phyloP scores from a whole-genome alignment of 2,329 filamentous ascomycete species.

The Fusarium sp. region DNA sequence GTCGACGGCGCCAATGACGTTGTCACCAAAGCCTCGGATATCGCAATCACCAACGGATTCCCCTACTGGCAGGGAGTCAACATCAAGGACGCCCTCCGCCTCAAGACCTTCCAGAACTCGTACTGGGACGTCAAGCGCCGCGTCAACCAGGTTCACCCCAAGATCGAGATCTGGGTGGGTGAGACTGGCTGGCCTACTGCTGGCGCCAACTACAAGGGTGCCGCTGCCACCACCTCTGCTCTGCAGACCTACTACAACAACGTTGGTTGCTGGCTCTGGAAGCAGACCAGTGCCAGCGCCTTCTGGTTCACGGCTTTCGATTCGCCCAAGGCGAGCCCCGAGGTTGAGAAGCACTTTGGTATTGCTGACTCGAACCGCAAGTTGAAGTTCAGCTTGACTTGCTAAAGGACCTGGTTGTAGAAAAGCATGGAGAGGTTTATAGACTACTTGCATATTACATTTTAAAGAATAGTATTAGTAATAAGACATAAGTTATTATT shows the following conservation, averaged over 20 bases:
- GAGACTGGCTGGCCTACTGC: slow-evolving; percentile 40
- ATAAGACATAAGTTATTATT: not conserved
- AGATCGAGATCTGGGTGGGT: slow-evolving; percentile 37
- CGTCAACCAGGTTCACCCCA: slow-evolving; percentile 35
- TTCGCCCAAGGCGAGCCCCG: slow-evolving; percentile 20
- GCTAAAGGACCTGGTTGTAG: slow-evolving; percentile 13
- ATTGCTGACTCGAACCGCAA: slow-evolving; percentile 39
- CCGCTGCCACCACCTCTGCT: slow-evolving; percentile 19
- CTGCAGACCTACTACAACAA: slow-evolving; percentile 39
- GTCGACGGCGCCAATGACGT: slow-evolving; percentile 41
- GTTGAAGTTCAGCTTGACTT: slow-evolving; percentile 38
- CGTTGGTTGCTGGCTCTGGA: slow-evolving; percentile 39
- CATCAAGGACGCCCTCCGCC: slow-evolving; percentile 38
- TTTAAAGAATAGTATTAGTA: not conserved
- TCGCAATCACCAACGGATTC: slow-evolving; percentile 41
- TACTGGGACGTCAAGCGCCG: slow-evolving; percentile 34
- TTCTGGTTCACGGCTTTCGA: slow-evolving; percentile 44
- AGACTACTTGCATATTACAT: not conserved
- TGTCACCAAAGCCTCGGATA: slow-evolving; percentile 38
- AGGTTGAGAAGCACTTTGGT: slow-evolving; percentile 42
- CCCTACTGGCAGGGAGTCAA: slow-evolving; percentile 41
- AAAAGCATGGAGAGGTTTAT: not conserved
- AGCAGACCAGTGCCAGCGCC: slow-evolving; percentile 27
- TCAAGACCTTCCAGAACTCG: slow-evolving; percentile 42
- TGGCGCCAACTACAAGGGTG: slow-evolving; percentile 35